These are phyloP conservation scores for Pichia sp. DNA, from an alignment of 1,139 yeast species.

Conservation along the genomic window DNA sequence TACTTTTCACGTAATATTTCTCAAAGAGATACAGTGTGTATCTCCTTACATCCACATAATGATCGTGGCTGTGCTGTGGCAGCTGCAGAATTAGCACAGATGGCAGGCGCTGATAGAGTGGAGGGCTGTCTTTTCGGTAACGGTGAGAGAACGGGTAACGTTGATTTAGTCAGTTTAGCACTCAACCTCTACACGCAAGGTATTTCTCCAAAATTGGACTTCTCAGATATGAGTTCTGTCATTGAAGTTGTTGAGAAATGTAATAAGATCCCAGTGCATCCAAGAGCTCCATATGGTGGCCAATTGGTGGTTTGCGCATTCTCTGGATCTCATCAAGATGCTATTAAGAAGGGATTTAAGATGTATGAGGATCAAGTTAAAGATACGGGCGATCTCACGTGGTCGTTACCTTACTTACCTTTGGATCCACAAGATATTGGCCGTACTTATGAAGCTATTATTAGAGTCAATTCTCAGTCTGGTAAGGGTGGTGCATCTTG, in stretches of 20 bases:
- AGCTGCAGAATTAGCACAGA: conserved; percentile 85
- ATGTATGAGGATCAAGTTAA: conserved; percentile 44
- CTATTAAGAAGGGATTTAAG: conserved; percentile 88
- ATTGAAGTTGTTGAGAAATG: conserved; percentile 88
- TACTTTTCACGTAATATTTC: conserved; percentile 72
- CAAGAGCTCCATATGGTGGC: conserved; percentile 96
- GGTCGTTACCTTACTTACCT: conserved; percentile 94
- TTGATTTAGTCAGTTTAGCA: conserved; percentile 92
- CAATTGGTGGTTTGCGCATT: conserved; percentile 94
- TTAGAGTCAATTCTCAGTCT: conserved; percentile 94
- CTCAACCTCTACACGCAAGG: conserved; percentile 95
- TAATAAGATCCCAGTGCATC: conserved; percentile 88
- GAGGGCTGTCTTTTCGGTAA: conserved; percentile 97
- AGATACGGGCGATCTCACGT: conserved; percentile 36
- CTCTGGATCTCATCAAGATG: conserved; percentile 97
- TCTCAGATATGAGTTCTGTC: conserved; percentile 68
- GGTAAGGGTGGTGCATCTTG: conserved; percentile 99
- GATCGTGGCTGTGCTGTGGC: conserved; percentile 99
- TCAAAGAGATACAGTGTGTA: conserved; percentile 80
- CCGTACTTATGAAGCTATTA: conserved; percentile 94
- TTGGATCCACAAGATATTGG: conserved; percentile 96
- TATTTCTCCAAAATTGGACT: conserved; percentile 77
- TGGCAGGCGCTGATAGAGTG: conserved; percentile 97
- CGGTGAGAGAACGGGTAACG: conserved; percentile 99
- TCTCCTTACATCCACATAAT: conserved; percentile 91